Base-by-base conservation (phyloP, 129 eudicot species). In the Artemisia tridentata region DNA sequence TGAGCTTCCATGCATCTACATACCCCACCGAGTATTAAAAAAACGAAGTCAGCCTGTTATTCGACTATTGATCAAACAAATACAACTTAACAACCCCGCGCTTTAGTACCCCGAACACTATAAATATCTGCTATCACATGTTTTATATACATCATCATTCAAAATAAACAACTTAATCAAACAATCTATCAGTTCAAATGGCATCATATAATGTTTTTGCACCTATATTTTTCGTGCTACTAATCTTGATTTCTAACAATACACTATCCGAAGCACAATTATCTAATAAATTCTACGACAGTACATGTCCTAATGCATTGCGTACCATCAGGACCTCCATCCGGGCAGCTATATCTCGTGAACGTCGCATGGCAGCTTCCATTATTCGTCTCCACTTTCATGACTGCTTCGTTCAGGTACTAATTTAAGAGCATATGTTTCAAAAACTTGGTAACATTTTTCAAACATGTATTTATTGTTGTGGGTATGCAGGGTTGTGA, bases 401-500 rank as follows among this genome's bases (percentile, higher is more conserved):
- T 29, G 66, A 61, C 46, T 61, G 66, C 41, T 61, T 61, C 11
- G 47, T 61, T 61, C 66, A 61, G 66, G 66, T 61, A 61, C 12
- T 7, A 51, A 14, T 10, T 5, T 57, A 20, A 8, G 16, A 7
- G 3, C 15, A 0, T 20, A 19, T 20, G 7, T 25, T 52, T 11
- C 0, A 7, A 25, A 49, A 6, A 38, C 4, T 3, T n/a, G 53
- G 17, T 56, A 54, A 69, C 21, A 17, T 15, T 57, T 8, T 6
- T 61, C 9, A 29, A 25, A 12, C n/a, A 5, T 51, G 15, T 51
- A 16, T 2, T 12, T 12, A 14, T 12, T 51, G 15, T 51, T 51
- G 11, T 51, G 3, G 31, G 17, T 5, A 17, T 58, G 45, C 1
- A 57, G 88, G 92, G 96, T 0, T 89, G 96, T 63, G 96, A 89